Conservation (phyloP, 306 rosid species). For the Aeschynomene evenia region DNA sequence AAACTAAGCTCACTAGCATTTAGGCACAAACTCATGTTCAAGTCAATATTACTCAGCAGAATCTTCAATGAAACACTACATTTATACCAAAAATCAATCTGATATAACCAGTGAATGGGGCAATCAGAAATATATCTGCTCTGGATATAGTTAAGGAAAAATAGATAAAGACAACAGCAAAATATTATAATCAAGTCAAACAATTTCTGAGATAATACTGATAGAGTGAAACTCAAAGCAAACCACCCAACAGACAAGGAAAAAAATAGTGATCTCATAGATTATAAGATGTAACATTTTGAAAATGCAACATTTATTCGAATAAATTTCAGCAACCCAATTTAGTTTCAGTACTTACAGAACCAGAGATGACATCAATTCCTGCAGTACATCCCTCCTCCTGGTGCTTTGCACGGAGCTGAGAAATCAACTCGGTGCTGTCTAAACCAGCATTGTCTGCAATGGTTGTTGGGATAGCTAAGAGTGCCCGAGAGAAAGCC, state of each 20-base stretch:
- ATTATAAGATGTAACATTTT: neutral
- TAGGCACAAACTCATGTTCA: neutral
- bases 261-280: neutral
- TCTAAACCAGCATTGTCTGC: conserved; percentile 99
- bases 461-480: conserved; percentile 83
- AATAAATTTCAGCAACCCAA: neutral
- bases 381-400: conserved; percentile 80
- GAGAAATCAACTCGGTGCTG: conserved; percentile 91
- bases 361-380: conserved; percentile 88
- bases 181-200: neutral
- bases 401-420: conserved; percentile 93
- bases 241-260: neutral
- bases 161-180: neutral
- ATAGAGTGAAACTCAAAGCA: neutral
- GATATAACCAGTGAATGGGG: neutral
- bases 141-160: no score
- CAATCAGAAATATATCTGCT: neutral
- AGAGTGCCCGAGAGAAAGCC: conserved; percentile 86
- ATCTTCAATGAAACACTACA: neutral
- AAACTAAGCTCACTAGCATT: no score
- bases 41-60: neutral
- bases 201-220: neutral
- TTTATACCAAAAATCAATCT: neutral
- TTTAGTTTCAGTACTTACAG: conserved; percentile 55
- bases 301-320: neutral